Evolutionary conservation across 1,284 basidiomycete species (phyloP).

Genomic region (Gymnopus androsaceus): DNA sequence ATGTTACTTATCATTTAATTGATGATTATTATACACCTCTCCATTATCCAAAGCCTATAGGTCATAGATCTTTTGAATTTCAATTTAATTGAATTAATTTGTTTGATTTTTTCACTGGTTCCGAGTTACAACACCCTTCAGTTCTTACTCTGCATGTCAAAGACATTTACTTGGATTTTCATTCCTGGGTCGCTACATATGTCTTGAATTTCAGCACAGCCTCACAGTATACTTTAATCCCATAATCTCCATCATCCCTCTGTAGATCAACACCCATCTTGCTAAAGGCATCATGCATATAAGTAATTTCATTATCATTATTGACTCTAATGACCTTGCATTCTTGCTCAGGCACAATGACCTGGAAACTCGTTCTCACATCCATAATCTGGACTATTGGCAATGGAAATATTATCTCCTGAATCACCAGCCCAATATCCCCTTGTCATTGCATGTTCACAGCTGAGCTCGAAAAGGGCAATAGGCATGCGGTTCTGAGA

Average conservation of each 20-base stretch:
- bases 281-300: neutral
- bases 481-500: slow-evolving; percentile 17
- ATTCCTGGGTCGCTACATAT: too few species aligned
- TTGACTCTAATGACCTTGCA: slow-evolving; percentile 15
- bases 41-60: too few species aligned
- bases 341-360: neutral
- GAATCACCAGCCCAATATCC: slow-evolving; percentile 24
- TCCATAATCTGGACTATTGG: neutral
- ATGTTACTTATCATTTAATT: too few species aligned
- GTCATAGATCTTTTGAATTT: too few species aligned
- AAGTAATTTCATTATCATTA: slow-evolving; percentile 15
- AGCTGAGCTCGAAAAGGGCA: slow-evolving; percentile 22
- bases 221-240: slow-evolving; percentile 17
- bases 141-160: too few species aligned
- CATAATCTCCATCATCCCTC: slow-evolving; percentile 17
- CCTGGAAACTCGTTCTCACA: slow-evolving; percentile 2
- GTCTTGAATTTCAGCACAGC: slow-evolving; percentile 12
- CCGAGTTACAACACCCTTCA: too few species aligned
- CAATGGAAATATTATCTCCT: slow-evolving; percentile 14
- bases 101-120: too few species aligned
- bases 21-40: too few species aligned
- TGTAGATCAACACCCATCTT: slow-evolving; percentile 14
- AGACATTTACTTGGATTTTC: too few species aligned
- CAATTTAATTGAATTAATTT: too few species aligned
- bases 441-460: slow-evolving; percentile 11